These are phyloP conservation scores for Gossypium davidsonii DNA, from an alignment of 441 rosid species.

Conservation along the genomic window DNA sequence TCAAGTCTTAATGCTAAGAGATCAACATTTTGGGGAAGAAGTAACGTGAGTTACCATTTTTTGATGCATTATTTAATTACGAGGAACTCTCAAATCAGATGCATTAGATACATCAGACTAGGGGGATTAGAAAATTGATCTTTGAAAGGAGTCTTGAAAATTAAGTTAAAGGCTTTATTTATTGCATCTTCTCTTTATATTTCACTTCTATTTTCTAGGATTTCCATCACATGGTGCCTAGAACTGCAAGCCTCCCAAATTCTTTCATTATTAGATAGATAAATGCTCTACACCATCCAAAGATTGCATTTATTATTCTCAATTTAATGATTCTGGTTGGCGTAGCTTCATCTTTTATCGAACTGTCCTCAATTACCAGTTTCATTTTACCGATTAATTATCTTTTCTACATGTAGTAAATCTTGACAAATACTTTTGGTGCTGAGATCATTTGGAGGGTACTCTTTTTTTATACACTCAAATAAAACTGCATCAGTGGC, in stretches of 20 bases:
- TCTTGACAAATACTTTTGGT: not conserved
- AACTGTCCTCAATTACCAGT: not conserved
- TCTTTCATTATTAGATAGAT: not conserved
- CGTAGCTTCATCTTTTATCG: not conserved
- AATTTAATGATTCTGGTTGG: not conserved
- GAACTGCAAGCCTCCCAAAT: not conserved
- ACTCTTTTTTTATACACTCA: not conserved
- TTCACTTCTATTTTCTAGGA: not conserved
- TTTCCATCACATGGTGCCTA: not conserved
- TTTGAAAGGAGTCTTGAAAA: not conserved
- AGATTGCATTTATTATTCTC: not conserved
- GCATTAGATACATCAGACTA: slow-evolving; percentile 7
- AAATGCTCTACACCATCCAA: not conserved
- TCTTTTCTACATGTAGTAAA: not conserved
- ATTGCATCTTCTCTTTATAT: not conserved
- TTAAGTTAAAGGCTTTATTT: slow-evolving; percentile 2
- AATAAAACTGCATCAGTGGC: not conserved
- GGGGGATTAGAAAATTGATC: not conserved
- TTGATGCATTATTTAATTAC: slow-evolving; percentile 17
- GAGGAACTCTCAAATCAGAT: slow-evolving; percentile 11
- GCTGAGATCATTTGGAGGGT: not conserved
- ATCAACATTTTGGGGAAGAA: slow-evolving; percentile 87
- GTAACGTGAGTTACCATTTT: slow-evolving; percentile 49
- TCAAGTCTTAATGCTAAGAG: slow-evolving; percentile 59
- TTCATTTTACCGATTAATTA: not conserved